phyloP scores from a whole-genome alignment of 208 protist species.

The Acanthamoeba sp. region DNA sequence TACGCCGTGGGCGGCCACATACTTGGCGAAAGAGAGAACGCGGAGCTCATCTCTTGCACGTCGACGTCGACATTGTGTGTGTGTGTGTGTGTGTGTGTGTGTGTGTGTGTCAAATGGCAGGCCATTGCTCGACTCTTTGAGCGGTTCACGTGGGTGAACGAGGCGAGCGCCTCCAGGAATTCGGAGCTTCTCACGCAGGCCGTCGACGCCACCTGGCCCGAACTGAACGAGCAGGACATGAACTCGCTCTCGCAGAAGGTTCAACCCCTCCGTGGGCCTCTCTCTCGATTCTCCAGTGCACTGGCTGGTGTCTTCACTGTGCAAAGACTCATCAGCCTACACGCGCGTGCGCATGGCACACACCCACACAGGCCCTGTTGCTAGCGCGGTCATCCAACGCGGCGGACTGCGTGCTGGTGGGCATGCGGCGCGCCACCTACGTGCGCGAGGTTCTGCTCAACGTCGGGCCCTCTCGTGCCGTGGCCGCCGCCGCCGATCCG shows the following conservation, averaged over 20 bases:
- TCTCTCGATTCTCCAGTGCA: no score
- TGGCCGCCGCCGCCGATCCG: neutral
- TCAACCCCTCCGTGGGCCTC: neutral
- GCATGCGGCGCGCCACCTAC: slow-evolving; percentile 10
- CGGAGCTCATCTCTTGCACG: no score
- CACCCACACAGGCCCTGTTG: neutral
- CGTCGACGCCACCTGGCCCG: slow-evolving; percentile 1
- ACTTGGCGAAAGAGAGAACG: no score
- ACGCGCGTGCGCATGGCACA: no score
- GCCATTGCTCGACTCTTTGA: slow-evolving; percentile 19
- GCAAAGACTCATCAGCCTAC: no score
- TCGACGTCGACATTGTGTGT: neutral
- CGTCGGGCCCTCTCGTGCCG: neutral
- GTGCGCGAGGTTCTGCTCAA: slow-evolving; percentile 32
- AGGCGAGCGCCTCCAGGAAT: neutral
- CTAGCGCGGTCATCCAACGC: neutral
- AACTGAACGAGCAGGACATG: neutral
- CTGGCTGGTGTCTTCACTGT: no score
- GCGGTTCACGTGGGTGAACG: slow-evolving; percentile 32
- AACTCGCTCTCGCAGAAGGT: slow-evolving; percentile 10
- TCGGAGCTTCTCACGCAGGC: neutral
- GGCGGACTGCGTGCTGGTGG: slow-evolving; percentile 51
- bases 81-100: neutral
- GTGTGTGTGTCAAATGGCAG: neutral
- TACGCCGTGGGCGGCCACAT: neutral